Evolutionary conservation across 2,329 filamentous ascomycete species (phyloP).

Genomic region (Myriangium duriaei): DNA sequence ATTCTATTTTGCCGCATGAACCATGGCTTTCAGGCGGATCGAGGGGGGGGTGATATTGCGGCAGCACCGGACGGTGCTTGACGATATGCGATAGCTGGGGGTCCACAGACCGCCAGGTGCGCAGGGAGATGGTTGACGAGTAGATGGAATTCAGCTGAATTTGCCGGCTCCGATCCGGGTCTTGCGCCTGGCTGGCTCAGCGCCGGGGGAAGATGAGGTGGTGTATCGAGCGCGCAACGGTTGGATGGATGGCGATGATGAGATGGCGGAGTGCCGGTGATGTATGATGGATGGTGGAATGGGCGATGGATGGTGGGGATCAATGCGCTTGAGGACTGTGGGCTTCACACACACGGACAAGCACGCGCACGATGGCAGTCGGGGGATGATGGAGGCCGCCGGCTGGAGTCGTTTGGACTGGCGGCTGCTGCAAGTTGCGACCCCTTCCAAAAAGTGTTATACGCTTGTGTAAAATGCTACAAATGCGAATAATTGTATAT

Average conservation of each 20-base stretch:
- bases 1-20: background rate
- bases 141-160: too few relatives aligned
- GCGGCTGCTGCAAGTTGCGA: background rate
- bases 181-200: too few relatives aligned
- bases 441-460: background rate
- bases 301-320: constrained; percentile 6
- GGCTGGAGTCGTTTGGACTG: background rate
- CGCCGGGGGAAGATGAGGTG: too few relatives aligned
- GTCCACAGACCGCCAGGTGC: too few relatives aligned
- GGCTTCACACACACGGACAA: constrained; percentile 6
- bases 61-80: too few relatives aligned
- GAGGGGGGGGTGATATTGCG: too few relatives aligned
- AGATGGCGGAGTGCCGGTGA: constrained; percentile 1
- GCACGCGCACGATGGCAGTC: background rate
- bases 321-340: constrained; percentile 2
- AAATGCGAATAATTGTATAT: too few relatives aligned
- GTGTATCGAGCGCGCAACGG: too few relatives aligned
- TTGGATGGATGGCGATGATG: constrained; percentile 1
- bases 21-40: background rate
- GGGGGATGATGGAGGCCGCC: background rate
- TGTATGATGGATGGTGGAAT: background rate
- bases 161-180: too few relatives aligned
- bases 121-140: too few relatives aligned
- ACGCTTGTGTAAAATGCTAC: too few relatives aligned
- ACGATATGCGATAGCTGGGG: too few relatives aligned